Conservation (phyloP, 2,329 filamentous ascomycete species). For the Colletotrichum destructivum region DNA sequence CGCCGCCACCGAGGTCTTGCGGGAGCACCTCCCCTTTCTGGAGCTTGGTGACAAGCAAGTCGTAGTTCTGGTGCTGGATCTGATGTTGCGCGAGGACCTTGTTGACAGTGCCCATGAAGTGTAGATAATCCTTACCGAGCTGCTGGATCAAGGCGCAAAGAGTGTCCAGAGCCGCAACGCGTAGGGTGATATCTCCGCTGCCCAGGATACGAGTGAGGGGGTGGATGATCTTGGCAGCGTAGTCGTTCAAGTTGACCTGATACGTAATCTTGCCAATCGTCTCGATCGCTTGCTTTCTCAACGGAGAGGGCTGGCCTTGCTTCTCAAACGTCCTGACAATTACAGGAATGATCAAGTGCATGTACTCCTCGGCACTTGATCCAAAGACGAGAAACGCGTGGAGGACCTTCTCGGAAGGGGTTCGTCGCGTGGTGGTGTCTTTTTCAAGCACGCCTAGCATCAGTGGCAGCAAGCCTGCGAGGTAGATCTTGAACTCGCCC, state of each 20-base stretch:
- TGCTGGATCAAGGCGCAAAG: constrained; percentile 96
- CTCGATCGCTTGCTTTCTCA: constrained; percentile 92
- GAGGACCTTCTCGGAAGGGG: constrained; percentile 89
- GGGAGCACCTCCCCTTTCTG: constrained; percentile 96
- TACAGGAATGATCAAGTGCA: constrained; percentile 97
- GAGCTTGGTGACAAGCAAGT: constrained; percentile 91
- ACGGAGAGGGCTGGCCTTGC: constrained; percentile 81
- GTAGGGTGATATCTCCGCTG: constrained; percentile 79
- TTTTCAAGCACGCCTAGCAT: constrained; percentile 96
- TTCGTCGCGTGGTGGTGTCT: constrained; percentile 81
- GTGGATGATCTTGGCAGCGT: constrained; percentile 96
- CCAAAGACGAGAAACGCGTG: constrained; percentile 98
- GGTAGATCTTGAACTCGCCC: constrained; percentile 97
- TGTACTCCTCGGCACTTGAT: constrained; percentile 96
- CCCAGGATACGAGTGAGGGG: constrained; percentile 88
- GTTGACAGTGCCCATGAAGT: constrained; percentile 94
- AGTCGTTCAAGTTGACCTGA: constrained; percentile 97
- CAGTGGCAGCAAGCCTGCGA: constrained; percentile 88
- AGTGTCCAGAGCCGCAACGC: constrained; percentile 90
- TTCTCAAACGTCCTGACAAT: constrained; percentile 97
- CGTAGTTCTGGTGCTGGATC: constrained; percentile 91
- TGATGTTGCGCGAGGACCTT: constrained; percentile 86
- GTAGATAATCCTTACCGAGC: constrained; percentile 93
- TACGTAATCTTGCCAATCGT: constrained; percentile 94
- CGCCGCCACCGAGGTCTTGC: constrained; percentile 91